A percentile compares a stretch with the other conserved stretches of the same genome.
These are phyloP conservation scores for Aspergillus neoniger DNA, from an alignment of 2,329 filamentous ascomycete species.

Conservation along the genomic window DNA sequence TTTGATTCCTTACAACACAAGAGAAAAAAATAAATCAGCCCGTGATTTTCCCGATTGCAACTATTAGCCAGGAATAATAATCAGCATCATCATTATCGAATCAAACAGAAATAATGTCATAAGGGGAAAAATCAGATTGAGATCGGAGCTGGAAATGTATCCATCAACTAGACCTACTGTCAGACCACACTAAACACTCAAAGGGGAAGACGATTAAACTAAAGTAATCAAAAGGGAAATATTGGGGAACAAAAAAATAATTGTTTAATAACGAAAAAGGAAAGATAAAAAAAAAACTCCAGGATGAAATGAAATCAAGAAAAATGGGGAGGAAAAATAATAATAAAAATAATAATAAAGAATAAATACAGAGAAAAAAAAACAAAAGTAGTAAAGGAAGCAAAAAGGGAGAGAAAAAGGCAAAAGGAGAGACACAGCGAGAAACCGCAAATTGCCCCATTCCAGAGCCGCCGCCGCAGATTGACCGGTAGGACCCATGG, in stretches of 20 bases:
- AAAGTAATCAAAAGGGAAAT: constrained; percentile 1
- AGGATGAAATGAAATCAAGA: constrained; percentile 3
- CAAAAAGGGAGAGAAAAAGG: constrained; percentile 7
- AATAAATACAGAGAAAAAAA: constrained; percentile 15
- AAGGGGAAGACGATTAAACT: constrained; percentile 4
- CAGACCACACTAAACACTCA: constrained; percentile 11
- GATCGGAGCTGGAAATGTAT: constrained; percentile 16
- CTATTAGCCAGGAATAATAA: constrained; percentile 1
- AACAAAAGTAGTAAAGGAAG: constrained; percentile 11
- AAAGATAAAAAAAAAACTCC: background rate
- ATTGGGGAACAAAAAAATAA: constrained; percentile 12
- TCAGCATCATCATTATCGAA: constrained; percentile 7
- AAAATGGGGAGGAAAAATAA: constrained; percentile 12
- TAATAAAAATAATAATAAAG: constrained; percentile 20
- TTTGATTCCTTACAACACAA: constrained; percentile 10
- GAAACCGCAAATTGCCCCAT: constrained; percentile 19
- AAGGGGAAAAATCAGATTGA: constrained; percentile 18
- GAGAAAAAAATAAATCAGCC: constrained; percentile 10
- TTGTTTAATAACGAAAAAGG: constrained; percentile 5
- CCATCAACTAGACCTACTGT: constrained; percentile 12
- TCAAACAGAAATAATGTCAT: constrained; percentile 11
- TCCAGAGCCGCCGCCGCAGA: constrained; percentile 26
- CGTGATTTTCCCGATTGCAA: background rate
- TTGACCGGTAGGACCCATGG: constrained; percentile 32
- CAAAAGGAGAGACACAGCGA: constrained; percentile 13